These are phyloP conservation scores for Coemansia asiatica DNA, from an alignment of 192 early-diverging fungal species.

Conservation along the genomic window DNA sequence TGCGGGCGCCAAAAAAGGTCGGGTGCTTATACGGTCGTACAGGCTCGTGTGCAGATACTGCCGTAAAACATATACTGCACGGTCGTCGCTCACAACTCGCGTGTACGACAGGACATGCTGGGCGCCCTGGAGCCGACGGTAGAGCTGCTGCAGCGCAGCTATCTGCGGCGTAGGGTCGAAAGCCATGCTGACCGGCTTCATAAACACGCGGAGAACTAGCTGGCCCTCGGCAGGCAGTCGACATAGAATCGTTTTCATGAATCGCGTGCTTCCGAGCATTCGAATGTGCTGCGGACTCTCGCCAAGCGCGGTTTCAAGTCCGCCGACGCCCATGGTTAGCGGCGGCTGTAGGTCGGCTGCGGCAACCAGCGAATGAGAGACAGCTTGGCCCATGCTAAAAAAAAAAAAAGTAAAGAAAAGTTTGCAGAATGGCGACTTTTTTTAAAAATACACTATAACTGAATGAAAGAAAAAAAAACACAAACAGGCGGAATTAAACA, in stretches of 20 bases:
- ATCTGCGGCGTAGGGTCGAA: constrained; percentile 44
- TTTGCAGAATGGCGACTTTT: not conserved
- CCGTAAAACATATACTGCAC: constrained; percentile 84
- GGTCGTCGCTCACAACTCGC: constrained; percentile 82
- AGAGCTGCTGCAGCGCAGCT: constrained; percentile 23
- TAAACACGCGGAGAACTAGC: constrained; percentile 90
- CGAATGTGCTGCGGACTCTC: constrained; percentile 49
- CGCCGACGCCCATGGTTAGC: constrained; percentile 45
- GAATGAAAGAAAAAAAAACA: too few relatives aligned
- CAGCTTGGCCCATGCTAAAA: constrained; percentile 38
- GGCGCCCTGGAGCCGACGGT: constrained; percentile 59
- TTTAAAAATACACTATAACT: not conserved
- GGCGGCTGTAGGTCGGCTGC: constrained; percentile 53
- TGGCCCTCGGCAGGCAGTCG: constrained; percentile 77
- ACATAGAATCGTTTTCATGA: constrained; percentile 90
- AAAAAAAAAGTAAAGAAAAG: not conserved
- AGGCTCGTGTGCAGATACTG: constrained; percentile 89
- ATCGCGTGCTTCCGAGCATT: constrained; percentile 81
- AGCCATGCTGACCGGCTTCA: constrained; percentile 72
- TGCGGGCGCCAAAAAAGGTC: constrained; percentile 79
- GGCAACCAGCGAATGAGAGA: constrained; percentile 50
- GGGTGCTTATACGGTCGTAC: constrained; percentile 96
- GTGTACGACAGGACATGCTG: constrained; percentile 81
- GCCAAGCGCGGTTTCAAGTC: constrained; percentile 46
- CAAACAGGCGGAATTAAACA: too few relatives aligned